phyloP scores from a whole-genome alignment of 1,284 basidiomycete species.

The Pseudozyma pruni region DNA sequence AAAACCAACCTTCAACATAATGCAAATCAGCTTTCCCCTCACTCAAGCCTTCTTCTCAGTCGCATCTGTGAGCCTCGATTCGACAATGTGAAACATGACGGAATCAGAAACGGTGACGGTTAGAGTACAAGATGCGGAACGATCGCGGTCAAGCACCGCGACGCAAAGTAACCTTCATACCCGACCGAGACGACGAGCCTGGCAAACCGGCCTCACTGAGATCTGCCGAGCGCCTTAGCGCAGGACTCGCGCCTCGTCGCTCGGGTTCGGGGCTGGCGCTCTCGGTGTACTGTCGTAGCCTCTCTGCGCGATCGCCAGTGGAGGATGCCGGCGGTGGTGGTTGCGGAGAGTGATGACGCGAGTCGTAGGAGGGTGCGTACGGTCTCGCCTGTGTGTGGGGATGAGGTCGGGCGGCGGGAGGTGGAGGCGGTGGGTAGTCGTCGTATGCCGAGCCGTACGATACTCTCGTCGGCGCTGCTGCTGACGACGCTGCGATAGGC shows the following conservation, averaged over 20 bases:
- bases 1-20: neutral
- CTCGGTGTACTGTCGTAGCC: constrained; percentile 47
- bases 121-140: constrained; percentile 9
- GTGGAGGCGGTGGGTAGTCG: constrained; percentile 36
- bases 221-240: constrained; percentile 6
- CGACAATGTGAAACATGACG: too few relatives aligned
- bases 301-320: constrained; percentile 31
- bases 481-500: neutral
- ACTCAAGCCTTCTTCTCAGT: neutral
- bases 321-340: constrained; percentile 19
- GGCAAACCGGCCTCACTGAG: constrained; percentile 6
- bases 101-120: neutral
- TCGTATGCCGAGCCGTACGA: constrained; percentile 22
- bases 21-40: too few relatives aligned
- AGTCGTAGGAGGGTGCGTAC: constrained; percentile 28
- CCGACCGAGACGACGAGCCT: constrained; percentile 15
- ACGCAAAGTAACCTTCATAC: constrained; percentile 37
- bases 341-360: constrained; percentile 30
- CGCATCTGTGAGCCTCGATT: too few relatives aligned
- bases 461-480: constrained; percentile 5
- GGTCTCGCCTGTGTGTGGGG: constrained; percentile 11
- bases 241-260: constrained; percentile 2
- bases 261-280: constrained; percentile 37
- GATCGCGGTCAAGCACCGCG: constrained; percentile 8
- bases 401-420: constrained; percentile 13